These are phyloP conservation scores for Ligustrum vulgare DNA, from an alignment of 257 asterid genomes.

Conservation along the genomic window DNA sequence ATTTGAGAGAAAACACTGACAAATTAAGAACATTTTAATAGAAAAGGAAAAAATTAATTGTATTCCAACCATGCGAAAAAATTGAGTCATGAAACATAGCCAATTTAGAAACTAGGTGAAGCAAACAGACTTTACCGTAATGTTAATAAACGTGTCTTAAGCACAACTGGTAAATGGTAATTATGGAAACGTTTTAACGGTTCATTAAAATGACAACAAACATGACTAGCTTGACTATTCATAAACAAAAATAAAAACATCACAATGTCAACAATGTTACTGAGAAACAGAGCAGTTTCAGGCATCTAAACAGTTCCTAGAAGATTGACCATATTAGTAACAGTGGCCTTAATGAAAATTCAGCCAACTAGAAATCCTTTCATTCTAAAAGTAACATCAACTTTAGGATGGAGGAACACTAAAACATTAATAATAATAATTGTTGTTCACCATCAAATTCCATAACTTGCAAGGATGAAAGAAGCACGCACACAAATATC, in stretches of 20 bases:
- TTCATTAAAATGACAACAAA: neutral
- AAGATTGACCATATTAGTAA: neutral
- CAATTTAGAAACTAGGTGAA: neutral
- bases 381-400: neutral
- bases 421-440: neutral
- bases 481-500: neutral
- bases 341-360: neutral
- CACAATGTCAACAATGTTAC: neutral
- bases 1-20: neutral
- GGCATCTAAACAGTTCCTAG: neutral
- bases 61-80: neutral
- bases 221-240: neutral
- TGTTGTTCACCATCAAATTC: neutral
- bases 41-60: neutral
- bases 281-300: neutral
- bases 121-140: neutral
- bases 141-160: neutral
- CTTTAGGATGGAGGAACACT: neutral
- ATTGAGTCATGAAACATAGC: neutral
- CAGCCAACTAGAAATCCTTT: neutral
- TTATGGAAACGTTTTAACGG: neutral
- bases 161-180: neutral
- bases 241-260: neutral
- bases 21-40: neutral
- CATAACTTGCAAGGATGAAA: slow-evolving; percentile 9